Evolutionary conservation across 164 flowering plant species (phyloP), one percentile per base, ranked within the genome.

Genomic region (Tetracentron sinense): DNA sequence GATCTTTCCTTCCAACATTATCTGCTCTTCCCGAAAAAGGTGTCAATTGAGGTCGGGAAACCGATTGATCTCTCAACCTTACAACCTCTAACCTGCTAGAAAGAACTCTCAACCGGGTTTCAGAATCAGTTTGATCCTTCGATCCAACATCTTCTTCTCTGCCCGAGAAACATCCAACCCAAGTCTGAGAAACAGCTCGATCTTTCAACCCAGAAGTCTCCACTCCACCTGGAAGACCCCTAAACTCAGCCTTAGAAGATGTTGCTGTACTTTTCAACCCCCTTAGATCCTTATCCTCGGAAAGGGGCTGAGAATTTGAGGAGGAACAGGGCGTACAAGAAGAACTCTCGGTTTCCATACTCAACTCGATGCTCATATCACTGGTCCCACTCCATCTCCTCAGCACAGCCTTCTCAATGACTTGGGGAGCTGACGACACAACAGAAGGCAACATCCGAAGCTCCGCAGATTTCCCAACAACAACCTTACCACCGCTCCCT

Each of bases 331-430:
- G 83, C 23, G 87, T 82, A 14, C 77, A 71, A 56, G 78, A 65
- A 51, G 83, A 79, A 76, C 85, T 84, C 27, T 85, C 89, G 31
- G 35, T 57, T 60, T 84, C 92, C 68, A 62, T 75, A 71, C 86
- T 80, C 73, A 81, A 68, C 61, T 87, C 93, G 71, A 87, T 64
- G 70, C 92, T 87, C 90, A 86, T 87, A 62, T 90, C 97, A 74
- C 96, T 85, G 20, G 77, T 84, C 21, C 95, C 97, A 69, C 99
- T 91, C 99, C 99, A 94, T 81, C 99, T 83, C 74, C 92, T 78
- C 78, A 88, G 65, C 6, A 86, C 96, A 19, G 87, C 84, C 81
- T 76, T 82, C 69, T 85, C 96, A 11, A 57, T 66, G 7, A 66
- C 63, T 6, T 62, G 59, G 22, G 81, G 64, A 22, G 72, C 56